These are phyloP conservation scores for Aspergillus candidus DNA, from an alignment of 2,329 filamentous ascomycete species.

Conservation along the genomic window DNA sequence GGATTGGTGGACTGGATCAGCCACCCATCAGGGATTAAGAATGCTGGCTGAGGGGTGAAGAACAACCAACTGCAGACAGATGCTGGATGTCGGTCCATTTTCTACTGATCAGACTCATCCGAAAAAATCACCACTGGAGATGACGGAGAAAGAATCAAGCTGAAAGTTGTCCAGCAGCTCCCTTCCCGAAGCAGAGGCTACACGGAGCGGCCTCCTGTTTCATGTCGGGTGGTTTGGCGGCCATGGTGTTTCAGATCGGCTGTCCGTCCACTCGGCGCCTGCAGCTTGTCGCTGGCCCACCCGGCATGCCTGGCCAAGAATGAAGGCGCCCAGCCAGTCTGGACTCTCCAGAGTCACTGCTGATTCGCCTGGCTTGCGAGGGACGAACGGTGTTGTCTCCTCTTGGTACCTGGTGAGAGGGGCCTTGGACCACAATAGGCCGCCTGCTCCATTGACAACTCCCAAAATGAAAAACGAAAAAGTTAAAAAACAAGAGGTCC, in stretches of 20 bases:
- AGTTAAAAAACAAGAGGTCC: no score
- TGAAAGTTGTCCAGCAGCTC: no score
- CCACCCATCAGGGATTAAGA: no score
- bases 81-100: no score
- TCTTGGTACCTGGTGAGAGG: slow-evolving; percentile 8
- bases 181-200: no score
- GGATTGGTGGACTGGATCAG: no score
- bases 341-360: background rate
- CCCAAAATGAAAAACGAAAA: no score
- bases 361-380: slow-evolving; percentile 10
- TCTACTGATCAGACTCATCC: no score
- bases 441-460: slow-evolving; percentile 2
- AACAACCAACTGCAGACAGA: no score
- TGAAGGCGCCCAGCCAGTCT: slow-evolving; percentile 7
- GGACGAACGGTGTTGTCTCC: slow-evolving; percentile 1
- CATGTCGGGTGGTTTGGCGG: slow-evolving; percentile 5
- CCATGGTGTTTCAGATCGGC: slow-evolving; percentile 11
- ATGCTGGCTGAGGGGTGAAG: no score
- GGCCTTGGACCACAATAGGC: slow-evolving; percentile 1
- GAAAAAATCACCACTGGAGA: no score
- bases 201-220: slow-evolving; percentile 11
- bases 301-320: slow-evolving; percentile 14
- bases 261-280: background rate
- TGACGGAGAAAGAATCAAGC: no score
- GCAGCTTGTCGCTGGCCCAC: slow-evolving; percentile 10